These are phyloP conservation scores for Pichia rugopelliculosa DNA, from an alignment of 805 yeast species.

Conservation along the genomic window DNA sequence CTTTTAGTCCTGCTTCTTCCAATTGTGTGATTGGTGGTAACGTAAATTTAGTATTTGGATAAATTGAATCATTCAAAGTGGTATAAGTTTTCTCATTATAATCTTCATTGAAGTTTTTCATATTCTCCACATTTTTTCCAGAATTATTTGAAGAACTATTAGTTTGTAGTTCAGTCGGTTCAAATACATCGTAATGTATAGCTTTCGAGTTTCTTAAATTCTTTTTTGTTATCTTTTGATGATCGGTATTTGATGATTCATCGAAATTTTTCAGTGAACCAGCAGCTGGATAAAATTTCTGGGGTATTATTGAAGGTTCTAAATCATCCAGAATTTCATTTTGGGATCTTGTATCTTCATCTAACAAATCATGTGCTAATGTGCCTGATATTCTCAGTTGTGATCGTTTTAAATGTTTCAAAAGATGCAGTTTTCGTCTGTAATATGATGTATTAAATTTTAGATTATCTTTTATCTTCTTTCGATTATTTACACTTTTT, in stretches of 20 bases:
- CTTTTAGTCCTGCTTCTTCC: conserved; percentile 14
- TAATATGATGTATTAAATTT: not conserved
- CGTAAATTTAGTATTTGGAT: not conserved
- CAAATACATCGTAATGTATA: not conserved
- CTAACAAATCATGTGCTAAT: conserved; percentile 1
- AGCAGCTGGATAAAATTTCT: not conserved
- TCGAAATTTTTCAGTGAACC: not conserved
- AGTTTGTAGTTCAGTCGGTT: not conserved
- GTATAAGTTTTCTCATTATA: not conserved
- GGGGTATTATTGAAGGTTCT: not conserved
- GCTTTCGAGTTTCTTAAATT: too few species aligned
- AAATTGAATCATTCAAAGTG: not conserved
- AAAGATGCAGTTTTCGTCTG: conserved; percentile 1
- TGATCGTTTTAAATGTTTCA: conserved; percentile 7
- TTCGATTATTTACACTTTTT: not conserved
- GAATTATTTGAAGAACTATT: not conserved
- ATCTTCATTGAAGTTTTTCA: not conserved
- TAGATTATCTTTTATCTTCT: not conserved
- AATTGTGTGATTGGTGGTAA: conserved; percentile 8
- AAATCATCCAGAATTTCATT: not conserved
- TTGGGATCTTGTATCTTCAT: conserved; percentile 5
- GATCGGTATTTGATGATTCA: not conserved
- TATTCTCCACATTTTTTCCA: not conserved
- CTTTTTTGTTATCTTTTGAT: too few species aligned
- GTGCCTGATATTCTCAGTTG: not conserved